Conservation (phyloP, 176 grass and related monocot genomes). For the Elymus sibiricus region DNA sequence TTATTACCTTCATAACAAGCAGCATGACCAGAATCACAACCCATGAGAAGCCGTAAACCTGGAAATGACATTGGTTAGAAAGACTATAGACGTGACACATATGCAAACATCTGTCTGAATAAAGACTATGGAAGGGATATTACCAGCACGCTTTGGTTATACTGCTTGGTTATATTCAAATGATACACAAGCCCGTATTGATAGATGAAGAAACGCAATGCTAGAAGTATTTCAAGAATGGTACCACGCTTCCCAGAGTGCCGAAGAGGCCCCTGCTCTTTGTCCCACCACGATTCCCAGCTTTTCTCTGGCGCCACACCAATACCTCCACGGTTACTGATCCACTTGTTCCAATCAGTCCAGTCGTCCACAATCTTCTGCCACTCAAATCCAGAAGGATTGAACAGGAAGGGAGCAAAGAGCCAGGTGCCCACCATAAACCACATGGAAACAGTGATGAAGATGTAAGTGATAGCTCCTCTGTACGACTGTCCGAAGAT, state of each 20-base stretch:
- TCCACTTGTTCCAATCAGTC: constrained; percentile 99
- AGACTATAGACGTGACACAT: background rate
- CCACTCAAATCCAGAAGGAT: constrained; percentile 97
- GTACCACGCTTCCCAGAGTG: constrained; percentile 87
- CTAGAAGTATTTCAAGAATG: constrained; percentile 77
- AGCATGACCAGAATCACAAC: constrained; percentile 72
- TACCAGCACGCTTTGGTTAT: constrained; percentile 83
- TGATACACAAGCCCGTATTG: constrained; percentile 98
- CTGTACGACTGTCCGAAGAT: constrained; percentile 86
- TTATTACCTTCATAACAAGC: constrained; percentile 83
- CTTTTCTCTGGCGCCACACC: constrained; percentile 82
- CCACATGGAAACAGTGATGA: constrained; percentile 98
- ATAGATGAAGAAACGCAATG: constrained; percentile 90
- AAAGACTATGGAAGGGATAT: background rate
- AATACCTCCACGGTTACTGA: constrained; percentile 89
- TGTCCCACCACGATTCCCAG: constrained; percentile 99
- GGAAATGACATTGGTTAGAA: constrained; percentile 26
- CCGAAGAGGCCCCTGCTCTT: constrained; percentile 85
- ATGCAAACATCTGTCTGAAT: background rate
- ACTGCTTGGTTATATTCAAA: constrained; percentile 78
- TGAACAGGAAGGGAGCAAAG: constrained; percentile 93
- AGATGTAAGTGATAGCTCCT: constrained; percentile 81
- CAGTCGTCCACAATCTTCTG: constrained; percentile 99
- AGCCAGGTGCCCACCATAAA: constrained; percentile 99
- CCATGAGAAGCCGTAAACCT: constrained; percentile 97